Evolutionary conservation across 108 stramenopile species (phyloP).

Genomic region (Nitzschia sp.): DNA sequence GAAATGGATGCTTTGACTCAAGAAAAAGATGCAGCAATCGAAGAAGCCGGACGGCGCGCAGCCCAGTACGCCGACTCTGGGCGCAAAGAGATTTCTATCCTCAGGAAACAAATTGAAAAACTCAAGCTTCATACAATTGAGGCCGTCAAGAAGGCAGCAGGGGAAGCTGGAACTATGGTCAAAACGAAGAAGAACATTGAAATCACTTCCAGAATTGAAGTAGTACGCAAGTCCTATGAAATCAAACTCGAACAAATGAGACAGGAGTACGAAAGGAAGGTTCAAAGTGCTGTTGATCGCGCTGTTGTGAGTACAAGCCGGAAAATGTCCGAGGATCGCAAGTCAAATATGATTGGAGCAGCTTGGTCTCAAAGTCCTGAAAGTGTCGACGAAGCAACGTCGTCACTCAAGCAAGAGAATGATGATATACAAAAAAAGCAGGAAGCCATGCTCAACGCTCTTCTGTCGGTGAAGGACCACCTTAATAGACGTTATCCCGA

Average conservation of each 20-base stretch:
- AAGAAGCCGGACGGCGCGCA: constrained; percentile 26
- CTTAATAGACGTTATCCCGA: constrained; percentile 15
- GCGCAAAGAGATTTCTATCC: constrained; percentile 8
- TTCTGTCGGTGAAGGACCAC: constrained; percentile 13
- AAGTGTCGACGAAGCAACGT: no score
- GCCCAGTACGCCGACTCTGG: constrained; percentile 24
- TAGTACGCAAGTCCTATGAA: constrained; percentile 24
- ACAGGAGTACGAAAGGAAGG: constrained; percentile 1
- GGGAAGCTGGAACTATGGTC: constrained; percentile 3
- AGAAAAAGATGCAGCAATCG: constrained; percentile 42
- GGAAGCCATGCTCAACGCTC: constrained; percentile 6
- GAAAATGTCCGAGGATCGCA: constrained; percentile 1
- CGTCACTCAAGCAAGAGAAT: no score
- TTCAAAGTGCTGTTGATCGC: constrained; percentile 8
- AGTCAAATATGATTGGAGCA: constrained; percentile 3
- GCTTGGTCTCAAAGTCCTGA: neutral
- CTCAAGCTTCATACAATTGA: constrained; percentile 7
- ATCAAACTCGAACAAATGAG: constrained; percentile 22
- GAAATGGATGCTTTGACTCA: constrained; percentile 19
- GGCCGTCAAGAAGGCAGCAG: constrained; percentile 1
- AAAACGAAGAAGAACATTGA: constrained; percentile 16
- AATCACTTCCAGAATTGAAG: constrained; percentile 9
- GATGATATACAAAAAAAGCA: neutral
- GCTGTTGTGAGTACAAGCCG: neutral
- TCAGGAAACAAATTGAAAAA: constrained; percentile 16